These are phyloP conservation scores for Allium fistulosum DNA, from an alignment of 106 monocot species.

Conservation along the genomic window DNA sequence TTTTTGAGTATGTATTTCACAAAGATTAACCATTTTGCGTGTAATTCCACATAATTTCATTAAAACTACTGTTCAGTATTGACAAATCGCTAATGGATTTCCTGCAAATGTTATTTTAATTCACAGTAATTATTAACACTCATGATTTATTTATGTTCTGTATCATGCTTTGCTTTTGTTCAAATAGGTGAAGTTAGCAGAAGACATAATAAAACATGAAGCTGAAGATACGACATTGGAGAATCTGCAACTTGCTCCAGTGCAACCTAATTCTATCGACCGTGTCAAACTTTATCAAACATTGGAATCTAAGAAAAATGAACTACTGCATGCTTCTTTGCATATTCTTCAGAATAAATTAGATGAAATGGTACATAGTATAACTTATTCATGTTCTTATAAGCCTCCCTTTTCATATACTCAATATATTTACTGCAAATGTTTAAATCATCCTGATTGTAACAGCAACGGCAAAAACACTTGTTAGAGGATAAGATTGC, in stretches of 20 bases:
- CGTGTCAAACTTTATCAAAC: constrained; percentile 2
- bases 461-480: constrained; percentile 13
- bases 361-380: constrained; percentile 23
- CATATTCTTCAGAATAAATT: constrained; percentile 19
- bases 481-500: constrained; percentile 31
- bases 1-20: too few relatives aligned
- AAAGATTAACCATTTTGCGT: too few relatives aligned
- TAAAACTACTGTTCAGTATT: too few relatives aligned
- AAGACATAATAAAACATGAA: neutral
- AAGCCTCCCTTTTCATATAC: neutral
- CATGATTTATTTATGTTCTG: too few relatives aligned
- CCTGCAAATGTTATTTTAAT: too few relatives aligned
- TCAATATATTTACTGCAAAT: neutral
- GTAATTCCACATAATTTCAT: too few relatives aligned
- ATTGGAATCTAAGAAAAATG: constrained; percentile 13
- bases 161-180: too few relatives aligned
- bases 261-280: neutral
- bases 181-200: neutral
- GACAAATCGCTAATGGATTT: too few relatives aligned
- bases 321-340: constrained; percentile 13
- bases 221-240: neutral
- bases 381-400: neutral
- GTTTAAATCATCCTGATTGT: neutral
- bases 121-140: too few relatives aligned
- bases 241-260: constrained; percentile 13